A percentile compares a stretch with the other conserved stretches of the same genome.
phyloP scores from a whole-genome alignment of 768 basidiomycete species.

The Atractiella rhizophila region DNA sequence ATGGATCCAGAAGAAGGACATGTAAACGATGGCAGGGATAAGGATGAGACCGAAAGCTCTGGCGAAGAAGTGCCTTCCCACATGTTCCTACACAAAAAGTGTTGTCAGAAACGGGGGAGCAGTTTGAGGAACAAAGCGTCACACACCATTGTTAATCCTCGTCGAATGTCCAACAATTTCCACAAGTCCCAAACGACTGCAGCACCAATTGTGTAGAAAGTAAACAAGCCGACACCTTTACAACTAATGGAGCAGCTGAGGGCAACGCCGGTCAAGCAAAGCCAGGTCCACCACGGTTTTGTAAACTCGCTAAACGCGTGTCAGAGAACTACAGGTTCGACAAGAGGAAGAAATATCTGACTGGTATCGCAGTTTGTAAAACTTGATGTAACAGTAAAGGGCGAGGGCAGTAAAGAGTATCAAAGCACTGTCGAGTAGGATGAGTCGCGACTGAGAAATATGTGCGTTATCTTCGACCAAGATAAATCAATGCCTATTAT shows the following conservation, averaged over 20 bases:
- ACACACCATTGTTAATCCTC: conserved; percentile 39
- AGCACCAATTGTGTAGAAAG: conserved; percentile 62
- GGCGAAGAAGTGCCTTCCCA: conserved; percentile 67
- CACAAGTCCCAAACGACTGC: conserved; percentile 85
- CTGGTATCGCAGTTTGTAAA: conserved; percentile 79
- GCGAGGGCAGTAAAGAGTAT: conserved; percentile 91
- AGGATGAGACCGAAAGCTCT: conserved; percentile 60
- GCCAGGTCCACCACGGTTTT: conserved; percentile 81
- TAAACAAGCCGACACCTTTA: conserved; percentile 89
- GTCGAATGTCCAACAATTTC: conserved; percentile 66
- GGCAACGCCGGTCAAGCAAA: conserved; percentile 62
- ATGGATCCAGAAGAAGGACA: conserved; percentile 88
- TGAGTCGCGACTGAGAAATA: conserved; percentile 80
- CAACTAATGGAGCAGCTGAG: conserved; percentile 93
- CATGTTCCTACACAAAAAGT: conserved; percentile 38
- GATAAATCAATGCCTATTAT: background rate
- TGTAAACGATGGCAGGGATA: conserved; percentile 69
- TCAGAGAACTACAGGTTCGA: background rate
- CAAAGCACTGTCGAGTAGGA: conserved; percentile 75
- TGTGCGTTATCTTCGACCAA: conserved; percentile 61
- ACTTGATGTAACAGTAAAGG: conserved; percentile 74
- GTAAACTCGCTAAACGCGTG: conserved; percentile 46
- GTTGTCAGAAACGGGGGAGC: background rate
- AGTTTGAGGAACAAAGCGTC: background rate
- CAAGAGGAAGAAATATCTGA: conserved; percentile 19